Evolutionary conservation across 768 basidiomycete genomes (phyloP).

Genomic region (Trametes gibbosa): DNA sequence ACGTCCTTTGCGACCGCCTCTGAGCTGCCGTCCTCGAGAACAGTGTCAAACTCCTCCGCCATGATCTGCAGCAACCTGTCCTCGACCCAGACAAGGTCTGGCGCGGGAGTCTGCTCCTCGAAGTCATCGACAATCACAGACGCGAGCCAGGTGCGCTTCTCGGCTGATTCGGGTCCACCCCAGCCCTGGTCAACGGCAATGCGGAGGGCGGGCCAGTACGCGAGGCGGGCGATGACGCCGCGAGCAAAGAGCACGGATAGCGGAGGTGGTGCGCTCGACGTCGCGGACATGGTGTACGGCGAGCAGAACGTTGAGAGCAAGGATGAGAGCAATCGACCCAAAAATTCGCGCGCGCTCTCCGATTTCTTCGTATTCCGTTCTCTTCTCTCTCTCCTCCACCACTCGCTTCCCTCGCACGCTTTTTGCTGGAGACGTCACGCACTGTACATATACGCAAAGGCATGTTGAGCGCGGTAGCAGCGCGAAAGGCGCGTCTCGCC

Average conservation of each 20-base stretch:
- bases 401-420: neutral
- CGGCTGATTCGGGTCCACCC: conserved; percentile 72
- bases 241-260: conserved; percentile 75
- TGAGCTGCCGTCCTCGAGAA: conserved; percentile 83
- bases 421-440: neutral
- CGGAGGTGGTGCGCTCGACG: conserved; percentile 38
- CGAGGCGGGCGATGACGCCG: conserved; percentile 78
- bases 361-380: neutral
- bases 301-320: neutral
- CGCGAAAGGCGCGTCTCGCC: conserved; percentile 55
- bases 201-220: conserved; percentile 81
- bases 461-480: conserved; percentile 75
- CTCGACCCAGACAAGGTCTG: conserved; percentile 77
- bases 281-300: neutral
- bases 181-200: conserved; percentile 83
- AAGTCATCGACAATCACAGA: conserved; percentile 79
- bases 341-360: neutral
- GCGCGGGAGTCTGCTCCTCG: conserved; percentile 44
- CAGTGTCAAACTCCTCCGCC: conserved; percentile 82
- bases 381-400: neutral
- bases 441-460: too few relatives aligned
- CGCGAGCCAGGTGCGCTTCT: conserved; percentile 85
- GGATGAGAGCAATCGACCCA: neutral
- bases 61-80: conserved; percentile 80
- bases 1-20: conserved; percentile 72